Conservation (phyloP, 495 filamentous ascomycete genomes). For the Polyplosphaeria fusca region DNA sequence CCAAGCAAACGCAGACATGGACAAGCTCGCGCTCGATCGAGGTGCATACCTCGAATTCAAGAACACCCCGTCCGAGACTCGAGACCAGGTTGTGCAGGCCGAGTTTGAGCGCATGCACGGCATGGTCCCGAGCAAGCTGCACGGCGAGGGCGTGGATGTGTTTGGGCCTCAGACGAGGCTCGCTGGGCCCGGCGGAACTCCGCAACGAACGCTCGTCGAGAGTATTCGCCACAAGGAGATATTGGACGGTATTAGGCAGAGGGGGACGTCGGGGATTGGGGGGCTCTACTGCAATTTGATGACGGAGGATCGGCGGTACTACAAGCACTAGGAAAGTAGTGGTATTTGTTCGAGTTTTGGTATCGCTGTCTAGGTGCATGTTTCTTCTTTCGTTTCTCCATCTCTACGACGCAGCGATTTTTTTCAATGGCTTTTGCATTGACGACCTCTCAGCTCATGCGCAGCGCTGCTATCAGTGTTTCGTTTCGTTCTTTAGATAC, state of each 20-base stretch:
- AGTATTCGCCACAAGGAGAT: conserved; percentile 1
- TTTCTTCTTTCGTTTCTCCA: too few relatives aligned
- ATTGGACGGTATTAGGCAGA: conserved; percentile 6
- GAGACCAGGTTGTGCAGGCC: neutral
- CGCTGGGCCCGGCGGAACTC: neutral
- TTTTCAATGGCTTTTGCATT: too few relatives aligned
- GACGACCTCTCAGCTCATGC: too few relatives aligned
- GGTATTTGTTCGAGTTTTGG: too few relatives aligned
- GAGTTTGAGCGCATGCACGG: conserved; percentile 7
- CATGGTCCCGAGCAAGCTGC: conserved; percentile 4
- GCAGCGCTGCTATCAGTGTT: too few relatives aligned
- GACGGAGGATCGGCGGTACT: neutral
- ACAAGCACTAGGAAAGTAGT: too few relatives aligned
- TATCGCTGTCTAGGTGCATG: too few relatives aligned
- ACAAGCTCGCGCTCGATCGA: neutral
- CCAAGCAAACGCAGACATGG: neutral
- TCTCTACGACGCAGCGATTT: too few relatives aligned
- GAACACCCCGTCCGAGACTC: neutral
- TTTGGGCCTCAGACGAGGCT: neutral
- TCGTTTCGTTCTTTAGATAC: too few relatives aligned
- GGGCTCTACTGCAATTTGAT: neutral
- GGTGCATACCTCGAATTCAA: neutral
- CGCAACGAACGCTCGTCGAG: conserved; percentile 3
- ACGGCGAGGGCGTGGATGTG: neutral
- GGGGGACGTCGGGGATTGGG: neutral